Conservation (phyloP, 169 alveolate genomes). For the Plasmodium gaboni region DNA sequence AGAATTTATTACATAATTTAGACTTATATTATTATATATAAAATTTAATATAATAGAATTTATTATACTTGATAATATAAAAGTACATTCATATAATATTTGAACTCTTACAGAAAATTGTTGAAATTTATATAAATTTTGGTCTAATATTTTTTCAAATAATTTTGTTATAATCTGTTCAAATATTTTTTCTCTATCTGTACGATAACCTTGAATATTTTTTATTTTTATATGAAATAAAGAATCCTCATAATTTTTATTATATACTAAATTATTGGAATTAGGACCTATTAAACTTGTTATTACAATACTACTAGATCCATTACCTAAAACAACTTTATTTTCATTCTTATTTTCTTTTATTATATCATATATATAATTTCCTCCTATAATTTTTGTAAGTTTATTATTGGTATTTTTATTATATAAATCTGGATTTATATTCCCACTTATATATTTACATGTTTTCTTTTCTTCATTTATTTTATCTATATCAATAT, state of each 20-base stretch:
- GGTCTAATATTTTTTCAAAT: conserved; percentile 42
- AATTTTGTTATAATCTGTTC: conserved; percentile 37
- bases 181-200: conserved; percentile 33
- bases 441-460: conserved; percentile 48
- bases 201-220: conserved; percentile 50
- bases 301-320: conserved; percentile 37
- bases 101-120: conserved; percentile 26
- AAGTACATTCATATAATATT: conserved; percentile 38
- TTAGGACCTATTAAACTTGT: conserved; percentile 43
- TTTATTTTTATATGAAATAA: conserved; percentile 35
- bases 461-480: conserved; percentile 56
- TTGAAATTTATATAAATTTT: conserved; percentile 35
- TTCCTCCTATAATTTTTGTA: conserved; percentile 45
- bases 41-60: conserved; percentile 28
- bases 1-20: conserved; percentile 39
- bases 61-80: conserved; percentile 37
- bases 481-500: conserved; percentile 60
- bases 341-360: background rate
- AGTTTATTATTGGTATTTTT: conserved; percentile 47
- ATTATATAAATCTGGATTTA: conserved; percentile 22
- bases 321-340: conserved; percentile 34
- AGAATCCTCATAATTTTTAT: conserved; percentile 18
- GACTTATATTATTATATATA: conserved; percentile 40
- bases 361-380: conserved; percentile 13
- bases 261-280: conserved; percentile 20